Evolutionary conservation across 306 rosid species (phyloP).

Genomic region (Geum urbanum): DNA sequence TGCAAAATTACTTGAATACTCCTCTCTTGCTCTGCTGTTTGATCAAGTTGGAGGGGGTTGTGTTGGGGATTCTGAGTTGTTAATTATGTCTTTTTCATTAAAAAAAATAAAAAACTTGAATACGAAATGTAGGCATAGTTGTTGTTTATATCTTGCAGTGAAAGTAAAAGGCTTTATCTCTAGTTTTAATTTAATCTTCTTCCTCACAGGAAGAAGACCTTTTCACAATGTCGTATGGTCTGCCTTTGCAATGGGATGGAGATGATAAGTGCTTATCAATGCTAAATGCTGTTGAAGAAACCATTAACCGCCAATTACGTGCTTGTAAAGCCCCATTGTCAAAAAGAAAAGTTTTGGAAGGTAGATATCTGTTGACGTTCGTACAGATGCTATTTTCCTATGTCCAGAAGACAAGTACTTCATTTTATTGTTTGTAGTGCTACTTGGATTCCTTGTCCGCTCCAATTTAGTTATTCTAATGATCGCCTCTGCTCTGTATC

Average conservation of each 20-base stretch:
- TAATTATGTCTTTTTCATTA: no score
- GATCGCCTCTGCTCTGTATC: neutral
- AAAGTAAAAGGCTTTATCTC: neutral
- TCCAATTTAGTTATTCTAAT: neutral
- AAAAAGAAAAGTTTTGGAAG: constrained; percentile 62
- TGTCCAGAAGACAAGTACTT: neutral
- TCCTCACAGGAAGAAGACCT: constrained; percentile 87
- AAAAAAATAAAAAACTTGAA: no score
- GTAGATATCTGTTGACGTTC: constrained; percentile 20
- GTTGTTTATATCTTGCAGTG: neutral
- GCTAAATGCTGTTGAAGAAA: constrained; percentile 91
- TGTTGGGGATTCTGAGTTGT: no score
- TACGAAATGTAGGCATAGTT: neutral
- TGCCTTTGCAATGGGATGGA: constrained; percentile 78
- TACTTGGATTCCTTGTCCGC: neutral
- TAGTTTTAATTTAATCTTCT: constrained; percentile 18
- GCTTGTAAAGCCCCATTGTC: constrained; percentile 72
- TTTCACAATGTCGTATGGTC: constrained; percentile 86
- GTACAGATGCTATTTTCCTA: neutral
- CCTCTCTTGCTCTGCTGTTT: no score
- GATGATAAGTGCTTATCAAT: constrained; percentile 78
- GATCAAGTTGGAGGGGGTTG: no score
- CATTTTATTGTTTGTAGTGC: neutral
- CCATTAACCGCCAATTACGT: constrained; percentile 82
- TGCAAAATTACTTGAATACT: neutral